Percentiles rank a stretch among this genome's conserved stretches.
These are phyloP conservation scores for Xylaria sp. DNA, from an alignment of 2,329 filamentous ascomycete species.

Conservation along the genomic window DNA sequence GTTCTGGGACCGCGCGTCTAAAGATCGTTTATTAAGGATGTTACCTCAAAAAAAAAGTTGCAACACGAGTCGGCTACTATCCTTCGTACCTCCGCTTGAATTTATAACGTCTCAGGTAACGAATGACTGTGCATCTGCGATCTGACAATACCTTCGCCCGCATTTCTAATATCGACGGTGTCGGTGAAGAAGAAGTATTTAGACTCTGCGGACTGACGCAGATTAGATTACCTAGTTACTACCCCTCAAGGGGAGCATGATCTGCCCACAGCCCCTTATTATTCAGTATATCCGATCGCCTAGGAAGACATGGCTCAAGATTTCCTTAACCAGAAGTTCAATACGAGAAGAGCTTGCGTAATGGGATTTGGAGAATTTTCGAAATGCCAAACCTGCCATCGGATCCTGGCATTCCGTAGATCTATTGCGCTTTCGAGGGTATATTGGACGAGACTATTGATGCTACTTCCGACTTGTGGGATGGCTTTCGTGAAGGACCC, in stretches of 20 bases:
- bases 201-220: neutral
- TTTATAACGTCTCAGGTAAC: neutral
- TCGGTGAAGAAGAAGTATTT: neutral
- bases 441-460: neutral
- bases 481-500: neutral
- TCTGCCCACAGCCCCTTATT: neutral
- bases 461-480: neutral
- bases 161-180: neutral
- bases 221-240: no score
- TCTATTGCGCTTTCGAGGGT: neutral
- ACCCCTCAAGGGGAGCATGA: neutral
- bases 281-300: conserved; percentile 1
- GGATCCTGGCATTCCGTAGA: neutral
- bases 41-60: neutral
- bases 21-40: neutral
- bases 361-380: neutral
- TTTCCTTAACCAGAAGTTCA: neutral
- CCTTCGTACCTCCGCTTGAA: neutral
- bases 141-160: neutral
- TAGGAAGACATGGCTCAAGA: neutral
- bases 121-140: neutral
- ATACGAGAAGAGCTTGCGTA: neutral
- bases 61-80: neutral
- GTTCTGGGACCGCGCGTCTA: conserved; percentile 46
- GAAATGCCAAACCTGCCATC: neutral